phyloP scores from a whole-genome alignment of 768 basidiomycete species.

The Lentinula edodes region DNA sequence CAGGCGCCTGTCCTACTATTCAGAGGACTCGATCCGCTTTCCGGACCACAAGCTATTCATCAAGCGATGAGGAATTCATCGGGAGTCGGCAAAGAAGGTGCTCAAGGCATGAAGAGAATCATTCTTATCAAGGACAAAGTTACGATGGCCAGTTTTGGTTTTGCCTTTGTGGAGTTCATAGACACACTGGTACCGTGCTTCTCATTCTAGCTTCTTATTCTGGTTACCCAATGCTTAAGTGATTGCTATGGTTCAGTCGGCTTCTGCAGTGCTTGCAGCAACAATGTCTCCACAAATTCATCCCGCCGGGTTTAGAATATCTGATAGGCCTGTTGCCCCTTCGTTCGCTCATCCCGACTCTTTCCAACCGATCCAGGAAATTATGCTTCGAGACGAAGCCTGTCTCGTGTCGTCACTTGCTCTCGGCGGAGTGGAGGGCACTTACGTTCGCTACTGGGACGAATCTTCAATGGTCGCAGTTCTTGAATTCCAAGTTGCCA shows the following conservation, averaged over 20 bases:
- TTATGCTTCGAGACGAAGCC: constrained; percentile 71
- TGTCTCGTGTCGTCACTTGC: constrained; percentile 61
- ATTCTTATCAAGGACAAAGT: constrained; percentile 86
- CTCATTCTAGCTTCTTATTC: neutral
- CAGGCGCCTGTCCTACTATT: constrained; percentile 82
- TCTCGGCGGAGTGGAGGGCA: constrained; percentile 67
- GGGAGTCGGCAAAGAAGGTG: constrained; percentile 71
- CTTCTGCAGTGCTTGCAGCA: constrained; percentile 75
- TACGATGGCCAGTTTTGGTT: constrained; percentile 86
- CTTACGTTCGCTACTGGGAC: constrained; percentile 91
- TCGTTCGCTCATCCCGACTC: constrained; percentile 92
- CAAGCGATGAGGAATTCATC: constrained; percentile 80
- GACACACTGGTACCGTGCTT: constrained; percentile 62
- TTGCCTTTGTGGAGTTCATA: constrained; percentile 90
- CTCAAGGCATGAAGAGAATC: constrained; percentile 83
- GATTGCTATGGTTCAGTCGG: constrained; percentile 47
- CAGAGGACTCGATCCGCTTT: constrained; percentile 84
- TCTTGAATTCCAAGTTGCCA: constrained; percentile 75
- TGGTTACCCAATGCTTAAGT: neutral
- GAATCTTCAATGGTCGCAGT: constrained; percentile 73
- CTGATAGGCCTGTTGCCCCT: constrained; percentile 80
- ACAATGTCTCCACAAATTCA: constrained; percentile 84
- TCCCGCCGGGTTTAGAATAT: constrained; percentile 91
- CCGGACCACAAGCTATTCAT: constrained; percentile 82
- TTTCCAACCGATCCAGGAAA: constrained; percentile 76